A percentile compares a stretch with the other conserved stretches of the same genome.
These are phyloP conservation scores for Septoria petroselini DNA, from an alignment of 2,329 filamentous ascomycete genomes.

Conservation along the genomic window DNA sequence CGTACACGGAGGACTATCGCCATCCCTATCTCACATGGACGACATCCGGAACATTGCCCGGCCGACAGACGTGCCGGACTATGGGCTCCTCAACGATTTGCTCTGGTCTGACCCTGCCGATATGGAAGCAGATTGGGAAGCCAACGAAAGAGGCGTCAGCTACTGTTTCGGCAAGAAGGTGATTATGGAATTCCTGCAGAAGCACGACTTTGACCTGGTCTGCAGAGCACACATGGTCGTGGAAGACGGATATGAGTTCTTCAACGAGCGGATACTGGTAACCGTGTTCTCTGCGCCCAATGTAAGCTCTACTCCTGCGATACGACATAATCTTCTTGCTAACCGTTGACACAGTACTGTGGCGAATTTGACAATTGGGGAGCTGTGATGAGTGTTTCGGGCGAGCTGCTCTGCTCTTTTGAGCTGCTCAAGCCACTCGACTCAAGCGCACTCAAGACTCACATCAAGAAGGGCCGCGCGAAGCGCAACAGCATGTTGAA, in stretches of 20 bases:
- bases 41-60: constrained; percentile 94
- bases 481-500: constrained; percentile 94
- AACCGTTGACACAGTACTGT: constrained; percentile 56
- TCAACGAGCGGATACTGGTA: constrained; percentile 88
- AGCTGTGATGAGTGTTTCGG: constrained; percentile 95
- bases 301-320: constrained; percentile 47
- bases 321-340: not conserved
- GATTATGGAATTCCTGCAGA: constrained; percentile 89
- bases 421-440: constrained; percentile 95
- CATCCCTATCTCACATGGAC: constrained; percentile 92
- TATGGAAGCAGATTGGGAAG: constrained; percentile 94
- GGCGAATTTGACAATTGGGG: constrained; percentile 99
- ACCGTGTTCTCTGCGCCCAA: constrained; percentile 98
- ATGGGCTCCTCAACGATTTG: constrained; percentile 89
- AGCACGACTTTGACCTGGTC: constrained; percentile 95
- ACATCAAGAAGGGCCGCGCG: constrained; percentile 97
- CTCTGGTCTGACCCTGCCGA: constrained; percentile 97
- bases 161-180: constrained; percentile 99
- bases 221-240: constrained; percentile 99
- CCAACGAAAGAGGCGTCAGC: constrained; percentile 92
- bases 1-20: constrained; percentile 90
- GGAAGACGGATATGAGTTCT: constrained; percentile 98
- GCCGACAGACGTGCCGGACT: constrained; percentile 95
- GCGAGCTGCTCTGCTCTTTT: constrained; percentile 91
- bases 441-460: constrained; percentile 91